phyloP scores from a whole-genome alignment of 176 grass and related monocot species.

The Musa beccarii region DNA sequence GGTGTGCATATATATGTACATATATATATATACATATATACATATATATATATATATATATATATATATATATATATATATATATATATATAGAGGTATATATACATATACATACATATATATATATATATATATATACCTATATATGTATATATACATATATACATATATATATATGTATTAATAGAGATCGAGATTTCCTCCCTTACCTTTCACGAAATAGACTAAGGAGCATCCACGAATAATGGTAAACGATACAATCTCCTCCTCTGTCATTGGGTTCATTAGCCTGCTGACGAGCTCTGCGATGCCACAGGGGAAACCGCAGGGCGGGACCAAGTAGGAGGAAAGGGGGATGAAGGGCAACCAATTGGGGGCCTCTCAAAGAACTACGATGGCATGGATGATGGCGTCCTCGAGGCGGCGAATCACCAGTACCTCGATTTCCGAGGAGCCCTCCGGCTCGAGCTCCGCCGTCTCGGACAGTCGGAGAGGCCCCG shows the following conservation, averaged over 20 bases:
- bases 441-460: constrained; percentile 22
- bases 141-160: too few relatives aligned
- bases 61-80: too few relatives aligned
- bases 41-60: too few relatives aligned
- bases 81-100: too few relatives aligned
- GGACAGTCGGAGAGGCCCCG: constrained; percentile 2
- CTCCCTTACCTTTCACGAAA: constrained; percentile 54
- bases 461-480: constrained; percentile 38
- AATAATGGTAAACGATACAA: constrained; percentile 37
- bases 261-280: constrained; percentile 53
- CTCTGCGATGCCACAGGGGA: constrained; percentile 2
- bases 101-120: too few relatives aligned
- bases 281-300: constrained; percentile 31
- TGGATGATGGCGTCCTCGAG: constrained; percentile 52
- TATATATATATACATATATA: too few relatives aligned
- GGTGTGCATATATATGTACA: too few relatives aligned
- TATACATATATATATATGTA: too few relatives aligned
- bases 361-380: constrained; percentile 78
- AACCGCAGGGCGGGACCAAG: constrained; percentile 50
- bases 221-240: constrained; percentile 57
- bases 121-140: too few relatives aligned
- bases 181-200: too few relatives aligned
- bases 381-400: constrained; percentile 43
- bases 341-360: constrained; percentile 72
- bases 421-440: constrained; percentile 30